A percentile compares a stretch with the other conserved stretches of the same genome.
These are phyloP conservation scores for Macrophomina pseudophaseolina DNA, from an alignment of 2,329 filamentous ascomycete species.

Conservation along the genomic window DNA sequence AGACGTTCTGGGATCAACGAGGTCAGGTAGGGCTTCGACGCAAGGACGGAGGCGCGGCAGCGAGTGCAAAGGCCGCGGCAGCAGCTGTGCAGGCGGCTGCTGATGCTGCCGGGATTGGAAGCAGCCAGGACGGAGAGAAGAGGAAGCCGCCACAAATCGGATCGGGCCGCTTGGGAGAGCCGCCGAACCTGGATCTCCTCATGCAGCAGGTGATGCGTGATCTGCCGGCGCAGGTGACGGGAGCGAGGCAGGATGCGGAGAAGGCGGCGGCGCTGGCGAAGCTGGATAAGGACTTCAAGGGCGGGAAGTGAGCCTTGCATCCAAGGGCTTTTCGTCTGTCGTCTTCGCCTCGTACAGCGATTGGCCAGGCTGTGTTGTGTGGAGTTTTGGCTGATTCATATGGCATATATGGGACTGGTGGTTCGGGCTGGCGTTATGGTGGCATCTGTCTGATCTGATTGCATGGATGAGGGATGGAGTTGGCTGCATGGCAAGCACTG, in stretches of 20 bases:
- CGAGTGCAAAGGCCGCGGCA: slow-evolving; percentile 30
- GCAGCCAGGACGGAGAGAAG: slow-evolving; percentile 23
- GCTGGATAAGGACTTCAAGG: slow-evolving; percentile 46
- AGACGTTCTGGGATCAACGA: slow-evolving; percentile 56
- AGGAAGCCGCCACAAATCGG: slow-evolving; percentile 31
- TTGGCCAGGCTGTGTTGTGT: neutral
- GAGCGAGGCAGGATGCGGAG: slow-evolving; percentile 47
- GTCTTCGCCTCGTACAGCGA: neutral
- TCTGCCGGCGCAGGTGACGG: slow-evolving; percentile 46
- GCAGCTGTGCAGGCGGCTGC: slow-evolving; percentile 35
- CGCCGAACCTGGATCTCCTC: slow-evolving; percentile 49
- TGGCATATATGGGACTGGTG: slow-evolving; percentile 13
- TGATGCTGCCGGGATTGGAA: slow-evolving; percentile 31
- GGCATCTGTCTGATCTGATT: slow-evolving; percentile 7
- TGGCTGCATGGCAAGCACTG: neutral
- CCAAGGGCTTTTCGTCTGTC: neutral
- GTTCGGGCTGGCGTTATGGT: slow-evolving; percentile 23
- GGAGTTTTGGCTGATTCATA: slow-evolving; percentile 7
- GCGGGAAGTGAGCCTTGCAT: slow-evolving; percentile 21
- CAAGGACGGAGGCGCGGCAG: slow-evolving; percentile 38
- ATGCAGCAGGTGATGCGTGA: slow-evolving; percentile 55
- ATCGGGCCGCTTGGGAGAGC: slow-evolving; percentile 45
- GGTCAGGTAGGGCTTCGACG: slow-evolving; percentile 55
- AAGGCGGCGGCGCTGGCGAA: slow-evolving; percentile 53
- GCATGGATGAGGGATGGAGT: slow-evolving; percentile 5